phyloP scores from a whole-genome alignment of 352 stramenopile species.

The Elongisporangium undulatum region DNA sequence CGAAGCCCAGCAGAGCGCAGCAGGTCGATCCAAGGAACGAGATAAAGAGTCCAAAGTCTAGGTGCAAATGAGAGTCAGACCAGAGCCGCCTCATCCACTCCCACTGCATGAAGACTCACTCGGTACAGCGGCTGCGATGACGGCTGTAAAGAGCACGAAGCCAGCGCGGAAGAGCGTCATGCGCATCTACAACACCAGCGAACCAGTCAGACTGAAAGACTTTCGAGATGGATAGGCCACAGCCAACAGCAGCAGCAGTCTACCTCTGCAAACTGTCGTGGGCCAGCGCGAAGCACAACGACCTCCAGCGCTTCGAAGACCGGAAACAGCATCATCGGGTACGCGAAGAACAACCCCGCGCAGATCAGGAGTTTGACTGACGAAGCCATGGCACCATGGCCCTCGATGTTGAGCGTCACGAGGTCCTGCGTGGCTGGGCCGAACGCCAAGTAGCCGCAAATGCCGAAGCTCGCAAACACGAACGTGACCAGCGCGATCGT shows the following conservation, averaged over 20 bases:
- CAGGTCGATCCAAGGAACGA: conserved; percentile 72
- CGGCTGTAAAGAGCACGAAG: conserved; percentile 25
- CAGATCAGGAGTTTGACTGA: conserved; percentile 77
- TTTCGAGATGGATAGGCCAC: background rate
- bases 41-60: conserved; percentile 79
- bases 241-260: background rate
- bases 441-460: conserved; percentile 69
- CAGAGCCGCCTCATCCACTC: background rate
- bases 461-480: conserved; percentile 69
- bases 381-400: conserved; percentile 28
- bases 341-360: conserved; percentile 72
- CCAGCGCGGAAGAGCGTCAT: conserved; percentile 27
- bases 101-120: conserved; percentile 8
- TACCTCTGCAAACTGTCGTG: background rate
- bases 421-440: conserved; percentile 50
- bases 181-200: conserved; percentile 5
- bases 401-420: conserved; percentile 76
- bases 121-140: conserved; percentile 14
- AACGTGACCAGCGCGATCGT: conserved; percentile 49
- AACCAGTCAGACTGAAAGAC: conserved; percentile 2
- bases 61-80: background rate
- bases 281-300: conserved; percentile 7
- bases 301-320: conserved; percentile 47
- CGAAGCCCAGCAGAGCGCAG: conserved; percentile 69
- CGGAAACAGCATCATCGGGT: conserved; percentile 86